These are phyloP conservation scores for Margaritispora aquatica DNA, from an alignment of 495 filamentous ascomycete species.

Conservation along the genomic window DNA sequence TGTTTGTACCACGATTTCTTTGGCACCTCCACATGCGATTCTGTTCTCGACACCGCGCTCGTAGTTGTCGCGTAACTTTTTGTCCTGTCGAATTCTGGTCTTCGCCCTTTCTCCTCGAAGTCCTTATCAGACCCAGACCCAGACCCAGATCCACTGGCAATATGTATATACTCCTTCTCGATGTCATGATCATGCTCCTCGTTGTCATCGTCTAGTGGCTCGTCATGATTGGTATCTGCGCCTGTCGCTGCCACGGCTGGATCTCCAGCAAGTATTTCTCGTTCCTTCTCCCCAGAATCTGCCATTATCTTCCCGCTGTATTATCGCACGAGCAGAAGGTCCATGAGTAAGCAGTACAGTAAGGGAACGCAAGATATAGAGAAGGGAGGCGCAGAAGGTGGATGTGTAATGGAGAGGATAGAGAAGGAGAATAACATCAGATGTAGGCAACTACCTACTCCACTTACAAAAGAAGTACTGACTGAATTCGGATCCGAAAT, in stretches of 20 bases:
- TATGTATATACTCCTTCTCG: conserved; percentile 11
- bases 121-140: neutral
- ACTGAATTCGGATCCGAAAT: neutral
- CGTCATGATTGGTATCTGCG: conserved; percentile 7
- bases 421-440: neutral
- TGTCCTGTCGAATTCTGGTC: conserved; percentile 1
- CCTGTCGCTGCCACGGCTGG: conserved; percentile 1
- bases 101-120: neutral
- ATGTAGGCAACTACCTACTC: neutral
- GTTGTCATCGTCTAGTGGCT: conserved; percentile 13
- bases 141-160: conserved; percentile 1
- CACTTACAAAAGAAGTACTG: neutral
- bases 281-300: conserved; percentile 13
- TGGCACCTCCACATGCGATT: conserved; percentile 11
- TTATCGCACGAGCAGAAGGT: neutral
- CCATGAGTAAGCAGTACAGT: neutral
- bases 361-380: neutral
- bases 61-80: conserved; percentile 23
- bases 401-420: neutral
- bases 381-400: neutral
- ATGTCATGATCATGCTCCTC: conserved; percentile 1
- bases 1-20: conserved; percentile 55
- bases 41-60: conserved; percentile 19
- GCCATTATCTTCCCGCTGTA: conserved; percentile 13
- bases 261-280: conserved; percentile 3